These are phyloP conservation scores for Sedum album DNA, from an alignment of 164 flowering plant species.

Conservation along the genomic window DNA sequence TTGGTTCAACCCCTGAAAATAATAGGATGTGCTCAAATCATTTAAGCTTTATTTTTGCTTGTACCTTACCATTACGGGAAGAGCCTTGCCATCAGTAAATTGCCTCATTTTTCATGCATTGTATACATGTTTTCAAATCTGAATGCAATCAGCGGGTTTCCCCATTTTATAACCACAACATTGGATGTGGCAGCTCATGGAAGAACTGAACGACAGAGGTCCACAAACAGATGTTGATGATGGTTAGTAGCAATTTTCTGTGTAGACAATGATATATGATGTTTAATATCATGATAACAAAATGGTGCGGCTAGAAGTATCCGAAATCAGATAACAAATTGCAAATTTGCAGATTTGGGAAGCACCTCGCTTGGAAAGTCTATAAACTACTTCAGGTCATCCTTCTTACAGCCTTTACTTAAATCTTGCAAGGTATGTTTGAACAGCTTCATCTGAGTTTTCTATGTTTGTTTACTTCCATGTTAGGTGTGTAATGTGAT, in stretches of 20 bases:
- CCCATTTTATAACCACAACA: no score
- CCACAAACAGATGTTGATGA: conserved; percentile 29
- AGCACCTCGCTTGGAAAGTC: conserved; percentile 73
- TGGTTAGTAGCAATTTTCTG: conserved; percentile 30
- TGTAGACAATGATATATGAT: background rate
- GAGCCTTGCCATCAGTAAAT: background rate
- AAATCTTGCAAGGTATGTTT: conserved; percentile 80
- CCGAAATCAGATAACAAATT: background rate
- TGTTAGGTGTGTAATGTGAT: background rate
- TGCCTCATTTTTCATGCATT: background rate
- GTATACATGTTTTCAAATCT: background rate
- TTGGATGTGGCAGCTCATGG: conserved; percentile 53
- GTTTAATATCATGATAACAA: background rate
- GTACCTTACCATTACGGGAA: background rate
- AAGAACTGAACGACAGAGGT: conserved; percentile 64
- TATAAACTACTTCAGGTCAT: conserved; percentile 53
- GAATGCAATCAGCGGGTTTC: no score
- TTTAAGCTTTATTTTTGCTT: background rate
- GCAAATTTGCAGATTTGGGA: conserved; percentile 36
- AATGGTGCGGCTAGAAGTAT: background rate
- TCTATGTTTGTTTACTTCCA: background rate
- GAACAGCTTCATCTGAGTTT: background rate
- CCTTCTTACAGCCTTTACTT: conserved; percentile 80
- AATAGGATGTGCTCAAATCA: no score
- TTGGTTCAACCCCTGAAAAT: background rate